Evolutionary conservation across 2,329 filamentous ascomycete genomes (phyloP).

Genomic region (Cytospora piceae): DNA sequence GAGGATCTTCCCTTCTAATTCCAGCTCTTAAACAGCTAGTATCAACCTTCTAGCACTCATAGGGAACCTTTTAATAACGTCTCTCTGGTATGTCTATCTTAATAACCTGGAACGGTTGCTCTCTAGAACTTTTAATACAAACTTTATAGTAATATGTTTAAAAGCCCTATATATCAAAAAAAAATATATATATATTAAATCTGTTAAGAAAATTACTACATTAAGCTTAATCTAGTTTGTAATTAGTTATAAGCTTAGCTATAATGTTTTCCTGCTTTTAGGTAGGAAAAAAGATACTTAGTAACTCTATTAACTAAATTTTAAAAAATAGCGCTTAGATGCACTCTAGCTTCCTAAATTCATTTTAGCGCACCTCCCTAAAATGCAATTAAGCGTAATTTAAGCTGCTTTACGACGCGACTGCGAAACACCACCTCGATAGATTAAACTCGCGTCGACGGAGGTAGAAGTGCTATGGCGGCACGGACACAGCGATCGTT

Average conservation of each 20-base stretch:
- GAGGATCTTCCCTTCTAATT: neutral
- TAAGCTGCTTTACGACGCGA: neutral
- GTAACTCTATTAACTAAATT: neutral
- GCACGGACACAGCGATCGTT: neutral
- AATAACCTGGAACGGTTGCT: neutral
- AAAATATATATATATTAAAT: neutral
- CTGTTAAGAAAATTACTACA: neutral
- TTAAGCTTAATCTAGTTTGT: neutral
- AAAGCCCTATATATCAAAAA: neutral
- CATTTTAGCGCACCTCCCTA: neutral
- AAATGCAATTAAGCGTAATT: conserved; percentile 3
- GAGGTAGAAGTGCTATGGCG: conserved; percentile 3
- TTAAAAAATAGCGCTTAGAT: neutral
- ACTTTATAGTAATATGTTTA: neutral
- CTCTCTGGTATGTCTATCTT: neutral
- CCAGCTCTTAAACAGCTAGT: neutral
- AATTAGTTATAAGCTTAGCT: neutral
- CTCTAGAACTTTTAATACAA: neutral
- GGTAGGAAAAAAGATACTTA: no score
- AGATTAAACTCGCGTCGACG: conserved; percentile 6
- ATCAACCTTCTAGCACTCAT: neutral
- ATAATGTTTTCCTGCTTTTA: neutral
- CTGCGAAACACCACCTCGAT: neutral
- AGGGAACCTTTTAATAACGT: neutral
- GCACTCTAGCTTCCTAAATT: neutral